phyloP scores from a whole-genome alignment of 2,329 filamentous ascomycete species.

The Tolypocladium album region DNA sequence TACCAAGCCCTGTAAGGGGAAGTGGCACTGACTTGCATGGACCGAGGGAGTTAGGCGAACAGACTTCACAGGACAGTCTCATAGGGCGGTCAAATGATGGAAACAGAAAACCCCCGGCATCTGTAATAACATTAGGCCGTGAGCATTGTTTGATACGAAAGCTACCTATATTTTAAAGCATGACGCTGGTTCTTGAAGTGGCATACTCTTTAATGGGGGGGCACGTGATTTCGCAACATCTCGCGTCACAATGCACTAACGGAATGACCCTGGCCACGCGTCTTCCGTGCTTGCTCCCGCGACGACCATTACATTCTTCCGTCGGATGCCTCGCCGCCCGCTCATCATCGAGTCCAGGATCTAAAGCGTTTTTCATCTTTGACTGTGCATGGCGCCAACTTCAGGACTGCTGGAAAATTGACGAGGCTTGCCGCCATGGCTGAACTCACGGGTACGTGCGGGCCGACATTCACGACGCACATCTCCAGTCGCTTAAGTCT shows the following conservation, averaged over 20 bases:
- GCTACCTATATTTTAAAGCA: not conserved
- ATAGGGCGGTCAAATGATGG: not conserved
- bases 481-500: conserved; percentile 5
- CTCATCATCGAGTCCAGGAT: no score
- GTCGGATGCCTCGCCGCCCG: not conserved
- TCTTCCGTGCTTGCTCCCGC: not conserved
- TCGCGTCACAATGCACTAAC: conserved; percentile 10
- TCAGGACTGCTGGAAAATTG: not conserved
- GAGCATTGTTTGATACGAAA: not conserved
- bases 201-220: not conserved
- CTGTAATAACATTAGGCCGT: no score
- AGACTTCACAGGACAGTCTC: not conserved
- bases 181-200: not conserved
- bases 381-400: not conserved
- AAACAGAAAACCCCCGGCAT: not conserved
- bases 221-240: conserved; percentile 18
- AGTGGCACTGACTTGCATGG: not conserved
- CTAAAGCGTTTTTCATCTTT: not conserved
- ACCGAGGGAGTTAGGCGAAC: not conserved
- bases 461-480: not conserved
- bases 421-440: conserved; percentile 11
- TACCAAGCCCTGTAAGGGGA: not conserved
- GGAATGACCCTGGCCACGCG: not conserved
- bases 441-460: conserved; percentile 16
- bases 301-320: not conserved